Evolutionary conservation across 768 basidiomycete species (phyloP), one percentile per base, ranked within the genome.

Genomic region (Gymnopilus dilepis): DNA sequence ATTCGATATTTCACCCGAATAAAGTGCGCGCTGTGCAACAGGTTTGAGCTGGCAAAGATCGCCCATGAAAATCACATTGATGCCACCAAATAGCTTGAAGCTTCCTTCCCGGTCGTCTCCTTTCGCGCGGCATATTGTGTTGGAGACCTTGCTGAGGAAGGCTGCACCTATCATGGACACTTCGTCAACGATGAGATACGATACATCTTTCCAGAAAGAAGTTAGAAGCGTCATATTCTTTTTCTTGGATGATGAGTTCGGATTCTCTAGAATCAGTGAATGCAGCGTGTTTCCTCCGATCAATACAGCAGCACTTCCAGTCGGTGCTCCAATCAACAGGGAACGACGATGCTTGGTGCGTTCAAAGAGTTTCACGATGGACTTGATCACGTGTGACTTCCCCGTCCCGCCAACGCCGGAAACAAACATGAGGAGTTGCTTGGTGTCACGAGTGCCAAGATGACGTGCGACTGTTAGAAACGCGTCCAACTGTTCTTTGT

Each of bases 381-480:
- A 40, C 21, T 43, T 38, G 31, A 60, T 60, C 13, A 60, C 38
- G 41, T 60, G 42, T 1, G 59, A 55, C 21, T 60, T 60, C 45
- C 59, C 59, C 4, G 59, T 60, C n/a, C 59, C 59, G 6, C 59
- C 59, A 3, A 54, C 52, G 2, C 59, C 59, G 2, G 48, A 31
- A 11, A 60, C 38, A 33, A 42, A 55, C 52, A 60, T 55, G 8
- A 60, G 21, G 1, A 60, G 28, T 26, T 60, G 59, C 19, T 55
- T 19, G 2, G 7, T 19, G 21, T 22, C n/a, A 2, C 13, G 6
- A 2, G 2, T 12, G 2, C 22, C 45, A 3, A 48, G 6, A 17
- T 48, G 45, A 7, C 45, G 4, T 4, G 45, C 45, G 6, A 48
- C 45, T 4, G 22, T 19, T 2, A 19, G 3, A 19, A 43, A 43